These are phyloP conservation scores for Suillus lakei DNA, from an alignment of 768 basidiomycete species.

Conservation along the genomic window DNA sequence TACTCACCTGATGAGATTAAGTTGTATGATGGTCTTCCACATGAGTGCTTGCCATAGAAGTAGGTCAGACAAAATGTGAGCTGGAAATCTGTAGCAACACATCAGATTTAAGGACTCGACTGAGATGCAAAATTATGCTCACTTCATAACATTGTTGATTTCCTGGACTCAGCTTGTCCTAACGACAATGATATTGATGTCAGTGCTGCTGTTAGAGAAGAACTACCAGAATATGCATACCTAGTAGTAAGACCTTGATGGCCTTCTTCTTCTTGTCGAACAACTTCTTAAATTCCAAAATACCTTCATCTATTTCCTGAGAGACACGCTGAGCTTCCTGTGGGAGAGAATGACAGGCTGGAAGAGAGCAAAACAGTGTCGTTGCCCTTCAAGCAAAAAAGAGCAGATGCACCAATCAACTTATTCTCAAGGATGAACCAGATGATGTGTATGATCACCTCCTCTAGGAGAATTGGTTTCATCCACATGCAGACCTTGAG, in stretches of 20 bases:
- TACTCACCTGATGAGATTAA: conserved; percentile 67
- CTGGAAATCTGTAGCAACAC: conserved; percentile 59
- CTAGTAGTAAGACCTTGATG: conserved; percentile 34
- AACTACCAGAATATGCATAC: background rate
- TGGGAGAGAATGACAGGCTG: too few species aligned
- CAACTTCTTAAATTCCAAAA: conserved; percentile 27
- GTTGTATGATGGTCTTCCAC: conserved; percentile 70
- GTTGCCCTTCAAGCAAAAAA: too few species aligned
- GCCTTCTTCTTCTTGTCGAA: conserved; percentile 31
- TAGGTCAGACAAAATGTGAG: conserved; percentile 64
- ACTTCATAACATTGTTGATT: conserved; percentile 38
- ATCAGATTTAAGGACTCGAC: background rate
- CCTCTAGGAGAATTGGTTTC: too few species aligned
- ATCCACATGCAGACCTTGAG: too few species aligned
- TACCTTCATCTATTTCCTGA: conserved; percentile 33
- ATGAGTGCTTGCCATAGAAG: conserved; percentile 57
- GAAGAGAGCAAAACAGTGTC: too few species aligned
- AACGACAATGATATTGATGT: background rate
- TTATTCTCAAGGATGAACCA: too few species aligned
- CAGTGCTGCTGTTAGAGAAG: background rate
- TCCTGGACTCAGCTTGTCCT: conserved; percentile 38
- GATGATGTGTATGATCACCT: too few species aligned
- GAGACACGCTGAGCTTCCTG: conserved; percentile 30
- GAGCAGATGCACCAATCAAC: too few species aligned
- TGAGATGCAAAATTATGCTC: background rate